Evolutionary conservation across 163 green algal genomes (phyloP), one percentile per base, ranked within the genome.

Genomic region (Volvox carteri): DNA sequence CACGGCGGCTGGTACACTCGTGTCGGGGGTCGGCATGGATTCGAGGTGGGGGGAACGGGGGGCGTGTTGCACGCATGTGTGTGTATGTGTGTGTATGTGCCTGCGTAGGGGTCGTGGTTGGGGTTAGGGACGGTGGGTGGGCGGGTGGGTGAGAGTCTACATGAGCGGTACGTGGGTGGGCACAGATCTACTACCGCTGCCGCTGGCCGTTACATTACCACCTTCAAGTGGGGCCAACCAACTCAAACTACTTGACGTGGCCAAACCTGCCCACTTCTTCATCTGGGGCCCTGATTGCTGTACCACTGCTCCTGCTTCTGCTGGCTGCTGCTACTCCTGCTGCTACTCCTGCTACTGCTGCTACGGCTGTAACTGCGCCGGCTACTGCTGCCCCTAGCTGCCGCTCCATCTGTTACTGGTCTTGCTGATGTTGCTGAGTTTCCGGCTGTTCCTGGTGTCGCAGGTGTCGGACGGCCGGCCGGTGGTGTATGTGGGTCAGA

Each of bases 1-100:
- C 67, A 77, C 33, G 67, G 67, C 33, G 67, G 67, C 2, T 77
- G 35, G 33, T 77, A 77, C 33, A 77, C 67, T 12, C 67, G 67
- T 14, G 33, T 77, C 16, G 67, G 33, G 5, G 67, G 67, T 11
- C 19, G 67, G 33, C 48, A 77, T 5, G 67, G 67, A 37, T 77
- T 77, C 35, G 33, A 48, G 67, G 67, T 77, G 67, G 25, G 67
- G 67, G 62, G 4, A 21, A 39, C 9, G 4, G 58, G 58, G 23
- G 18, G 7, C 50, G 50, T 60, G 50, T 25, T 60, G 50, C 16
- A 60, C 50, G 50, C 14, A 25, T 25, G 12, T 58, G 12, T 58
- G 12, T 58, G 16, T 16, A 25, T 58, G 50, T 25, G 16, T 58
- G 50, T 12, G 12, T 58, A 12, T 12, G 16, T 16, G 12, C 12